Percentiles rank a stretch among this genome's conserved stretches.
Conservation (phyloP, 495 filamentous ascomycete species). For the Penicillium dipodomyicola region DNA sequence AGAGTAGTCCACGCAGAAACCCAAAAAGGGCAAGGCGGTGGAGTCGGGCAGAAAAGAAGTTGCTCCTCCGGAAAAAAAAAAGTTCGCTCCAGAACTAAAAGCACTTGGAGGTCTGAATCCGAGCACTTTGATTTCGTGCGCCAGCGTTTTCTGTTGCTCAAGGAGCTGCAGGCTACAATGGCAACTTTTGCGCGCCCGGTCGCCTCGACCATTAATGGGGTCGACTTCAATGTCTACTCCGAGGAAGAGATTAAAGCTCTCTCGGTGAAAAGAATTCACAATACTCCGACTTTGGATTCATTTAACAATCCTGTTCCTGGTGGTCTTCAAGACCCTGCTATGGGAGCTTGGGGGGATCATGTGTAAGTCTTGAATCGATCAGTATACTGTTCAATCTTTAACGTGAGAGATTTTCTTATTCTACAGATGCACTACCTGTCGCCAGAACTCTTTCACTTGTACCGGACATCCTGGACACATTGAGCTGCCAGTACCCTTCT, state of each 20-base stretch:
- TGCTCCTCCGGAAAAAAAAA: conserved; percentile 22
- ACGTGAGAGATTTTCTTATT: conserved; percentile 22
- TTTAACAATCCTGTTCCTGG: conserved; percentile 80
- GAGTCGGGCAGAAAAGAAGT: conserved; percentile 33
- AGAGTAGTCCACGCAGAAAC: conserved; percentile 12
- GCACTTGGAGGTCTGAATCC: conserved; percentile 28
- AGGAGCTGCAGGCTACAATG: conserved; percentile 47
- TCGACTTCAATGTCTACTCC: conserved; percentile 83
- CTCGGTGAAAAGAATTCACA: conserved; percentile 89
- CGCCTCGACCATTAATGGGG: conserved; percentile 76
- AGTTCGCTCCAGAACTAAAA: conserved; percentile 28
- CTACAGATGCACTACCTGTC: conserved; percentile 83
- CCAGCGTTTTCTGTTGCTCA: conserved; percentile 43
- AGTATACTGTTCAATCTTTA: conserved; percentile 9
- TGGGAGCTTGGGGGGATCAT: conserved; percentile 85
- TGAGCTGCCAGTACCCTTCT: conserved; percentile 86
- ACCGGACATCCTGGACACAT: conserved; percentile 95
- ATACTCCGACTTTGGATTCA: conserved; percentile 84
- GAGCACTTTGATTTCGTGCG: conserved; percentile 32
- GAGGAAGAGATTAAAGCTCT: conserved; percentile 79
- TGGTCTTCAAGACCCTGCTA: conserved; percentile 87
- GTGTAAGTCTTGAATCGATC: conserved; percentile 54
- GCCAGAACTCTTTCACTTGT: conserved; percentile 71
- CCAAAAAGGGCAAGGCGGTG: conserved; percentile 26
- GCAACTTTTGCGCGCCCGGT: conserved; percentile 88